Conservation (phyloP, 306 rosid genomes). For the Prinsepia uniflora region DNA sequence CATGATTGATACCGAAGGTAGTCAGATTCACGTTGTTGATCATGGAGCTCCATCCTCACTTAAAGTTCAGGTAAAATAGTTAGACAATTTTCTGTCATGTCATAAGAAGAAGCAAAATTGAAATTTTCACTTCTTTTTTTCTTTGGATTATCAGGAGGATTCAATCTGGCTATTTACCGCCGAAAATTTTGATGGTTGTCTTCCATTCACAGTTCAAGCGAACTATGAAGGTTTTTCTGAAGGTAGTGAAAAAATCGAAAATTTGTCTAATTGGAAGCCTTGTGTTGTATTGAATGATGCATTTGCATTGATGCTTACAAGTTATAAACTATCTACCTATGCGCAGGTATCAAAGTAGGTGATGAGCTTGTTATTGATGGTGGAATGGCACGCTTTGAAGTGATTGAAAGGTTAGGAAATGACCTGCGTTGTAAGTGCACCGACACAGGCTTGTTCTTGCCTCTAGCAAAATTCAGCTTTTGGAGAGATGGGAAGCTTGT, state of each 20-base stretch:
- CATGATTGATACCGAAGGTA: slow-evolving; percentile 92
- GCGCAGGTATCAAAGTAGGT: slow-evolving; percentile 61
- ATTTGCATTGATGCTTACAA: not conserved
- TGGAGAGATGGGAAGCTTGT: slow-evolving; percentile 91
- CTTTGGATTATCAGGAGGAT: slow-evolving; percentile 53
- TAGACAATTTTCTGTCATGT: too few relatives aligned
- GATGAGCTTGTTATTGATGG: slow-evolving; percentile 86
- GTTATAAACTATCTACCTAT: not conserved
- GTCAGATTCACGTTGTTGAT: slow-evolving; percentile 83
- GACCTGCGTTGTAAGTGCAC: slow-evolving; percentile 73
- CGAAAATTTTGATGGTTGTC: slow-evolving; percentile 58
- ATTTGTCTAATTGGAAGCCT: not conserved
- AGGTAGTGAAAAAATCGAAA: slow-evolving; percentile 37
- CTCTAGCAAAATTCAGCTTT: slow-evolving; percentile 77
- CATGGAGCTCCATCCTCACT: slow-evolving; percentile 79
- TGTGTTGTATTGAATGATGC: not conserved
- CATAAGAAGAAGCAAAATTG: not conserved
- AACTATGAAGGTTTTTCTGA: slow-evolving; percentile 74
- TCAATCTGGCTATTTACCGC: slow-evolving; percentile 72
- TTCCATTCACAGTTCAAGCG: slow-evolving; percentile 69
- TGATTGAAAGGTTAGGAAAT: slow-evolving; percentile 56
- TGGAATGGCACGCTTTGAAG: slow-evolving; percentile 82
- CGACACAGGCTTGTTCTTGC: slow-evolving; percentile 77
- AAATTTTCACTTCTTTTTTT: slow-evolving; percentile 8
- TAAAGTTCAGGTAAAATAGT: slow-evolving; percentile 64